A percentile compares a stretch with the other conserved stretches of the same genome.
Evolutionary conservation across 768 basidiomycete species (phyloP).

Genomic region (Russula vinacea): DNA sequence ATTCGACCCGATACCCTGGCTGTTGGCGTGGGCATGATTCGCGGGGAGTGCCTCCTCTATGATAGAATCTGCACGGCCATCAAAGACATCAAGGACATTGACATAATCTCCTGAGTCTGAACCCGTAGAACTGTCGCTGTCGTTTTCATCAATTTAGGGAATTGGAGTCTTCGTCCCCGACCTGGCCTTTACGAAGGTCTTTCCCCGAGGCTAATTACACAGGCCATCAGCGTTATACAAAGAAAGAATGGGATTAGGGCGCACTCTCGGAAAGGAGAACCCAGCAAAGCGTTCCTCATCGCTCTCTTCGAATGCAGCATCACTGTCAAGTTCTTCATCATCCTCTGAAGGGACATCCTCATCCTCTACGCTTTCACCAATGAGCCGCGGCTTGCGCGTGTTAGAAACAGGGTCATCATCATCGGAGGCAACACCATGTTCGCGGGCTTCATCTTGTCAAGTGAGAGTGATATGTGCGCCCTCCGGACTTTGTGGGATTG

Average conservation of each 20-base stretch:
- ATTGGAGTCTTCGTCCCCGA: neutral
- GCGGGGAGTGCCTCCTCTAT: slow-evolving; percentile 30
- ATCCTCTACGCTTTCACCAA: slow-evolving; percentile 42
- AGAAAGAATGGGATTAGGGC: slow-evolving; percentile 3
- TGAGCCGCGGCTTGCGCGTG: slow-evolving; percentile 34
- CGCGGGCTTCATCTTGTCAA: slow-evolving; percentile 54
- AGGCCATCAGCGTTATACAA: slow-evolving; percentile 6
- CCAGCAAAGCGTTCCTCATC: slow-evolving; percentile 77
- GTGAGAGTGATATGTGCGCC: slow-evolving; percentile 49
- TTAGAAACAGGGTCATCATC: slow-evolving; percentile 40
- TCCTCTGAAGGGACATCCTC: slow-evolving; percentile 50
- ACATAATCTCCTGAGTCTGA: slow-evolving; percentile 36
- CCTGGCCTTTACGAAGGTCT: neutral
- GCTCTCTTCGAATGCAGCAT: slow-evolving; percentile 78
- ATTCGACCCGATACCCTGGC: slow-evolving; percentile 33
- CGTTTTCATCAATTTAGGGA: slow-evolving; percentile 34
- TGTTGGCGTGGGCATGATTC: neutral
- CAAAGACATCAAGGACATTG: slow-evolving; percentile 33
- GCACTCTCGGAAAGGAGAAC: slow-evolving; percentile 46
- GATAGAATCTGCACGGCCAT: slow-evolving; percentile 28
- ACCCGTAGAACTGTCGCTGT: slow-evolving; percentile 39
- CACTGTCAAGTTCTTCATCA: slow-evolving; percentile 84
- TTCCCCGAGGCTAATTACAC: slow-evolving; percentile 11
- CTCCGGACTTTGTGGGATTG: slow-evolving; percentile 50
- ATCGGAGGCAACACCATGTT: slow-evolving; percentile 34